Base-by-base conservation (phyloP, 2,329 filamentous ascomycete genomes). In the Teratosphaeria destructans region DNA sequence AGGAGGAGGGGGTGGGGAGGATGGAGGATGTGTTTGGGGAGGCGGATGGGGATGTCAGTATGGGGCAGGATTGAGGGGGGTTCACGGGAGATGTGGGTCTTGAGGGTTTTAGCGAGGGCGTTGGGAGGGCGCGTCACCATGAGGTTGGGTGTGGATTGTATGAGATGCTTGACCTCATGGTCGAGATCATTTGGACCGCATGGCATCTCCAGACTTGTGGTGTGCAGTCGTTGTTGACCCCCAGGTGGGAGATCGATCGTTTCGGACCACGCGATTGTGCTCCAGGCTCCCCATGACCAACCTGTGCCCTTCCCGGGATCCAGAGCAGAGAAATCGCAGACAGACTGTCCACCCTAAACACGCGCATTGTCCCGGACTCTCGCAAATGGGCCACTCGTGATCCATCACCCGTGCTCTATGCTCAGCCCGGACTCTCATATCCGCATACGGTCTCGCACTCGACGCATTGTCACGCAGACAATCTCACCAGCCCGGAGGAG, bases 1-100 rank as follows among this genome's bases (percentile, higher is more conserved):
- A 67, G 37, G 71, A 71, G n/a, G 71, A 70, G 49, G 70, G 70
- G 10, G 68, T 65, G 55, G 73, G 69, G 2, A 68, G 70, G 26
- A 76, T 77, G 66, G 73, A 78, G 59, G 74, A 78, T 64, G 74
- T 77, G 59, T 79, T 78, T 66, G 75, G 71, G 2, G 65, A 66
- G 19, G 65, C 61, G 14, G 69, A 68, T 52, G 69, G 65, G 26
- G 71, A 71, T 58, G 65, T 65, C 11, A 64, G 61, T 39, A 74
- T 74, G 71, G 43, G 16, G 43, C 43, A 49, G 19, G 43, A 49
- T 23, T 49, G 43, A 49, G 43, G 43, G 43, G 16, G 5, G 16
- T 16, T 16, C 23, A 49, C 14, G 43, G 43, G n/a, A n/a, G 14
- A 49, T 39, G 3, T 39, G 5, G 14, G 35, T 39, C 2, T 39